Conservation (phyloP, 2,329 filamentous ascomycete genomes). For the Byssoonygena ceratinophila region DNA sequence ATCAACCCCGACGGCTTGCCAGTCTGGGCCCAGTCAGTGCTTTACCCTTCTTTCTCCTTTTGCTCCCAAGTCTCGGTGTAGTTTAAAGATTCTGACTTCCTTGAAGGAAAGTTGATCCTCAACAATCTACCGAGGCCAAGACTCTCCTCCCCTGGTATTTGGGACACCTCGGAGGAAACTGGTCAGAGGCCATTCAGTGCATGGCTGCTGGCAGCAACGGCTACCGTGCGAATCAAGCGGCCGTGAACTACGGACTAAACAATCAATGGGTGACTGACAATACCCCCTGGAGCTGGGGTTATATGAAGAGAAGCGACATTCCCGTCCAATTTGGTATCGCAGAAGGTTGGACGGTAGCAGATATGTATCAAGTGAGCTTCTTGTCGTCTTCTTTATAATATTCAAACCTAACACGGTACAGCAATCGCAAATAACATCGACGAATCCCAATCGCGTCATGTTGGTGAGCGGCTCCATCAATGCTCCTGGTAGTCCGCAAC, state of each 20-base stretch:
- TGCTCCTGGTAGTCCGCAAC: constrained; percentile 39
- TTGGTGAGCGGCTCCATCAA: constrained; percentile 45
- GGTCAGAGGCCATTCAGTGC: constrained; percentile 45
- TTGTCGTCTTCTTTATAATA: background rate
- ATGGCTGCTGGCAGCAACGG: constrained; percentile 44
- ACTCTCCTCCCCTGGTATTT: constrained; percentile 46
- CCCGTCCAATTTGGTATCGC: constrained; percentile 47
- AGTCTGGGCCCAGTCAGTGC: constrained; percentile 41
- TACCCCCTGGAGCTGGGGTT: constrained; percentile 45
- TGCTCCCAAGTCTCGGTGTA: background rate
- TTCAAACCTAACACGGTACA: constrained; percentile 12
- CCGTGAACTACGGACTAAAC: constrained; percentile 43
- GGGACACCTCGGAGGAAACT: constrained; percentile 45
- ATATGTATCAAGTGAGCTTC: constrained; percentile 44
- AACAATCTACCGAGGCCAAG: constrained; percentile 34
- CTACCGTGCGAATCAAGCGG: constrained; percentile 44
- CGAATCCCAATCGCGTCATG: constrained; percentile 44
- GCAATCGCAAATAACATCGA: constrained; percentile 44
- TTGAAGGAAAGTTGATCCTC: constrained; percentile 28
- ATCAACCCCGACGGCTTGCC: constrained; percentile 37
- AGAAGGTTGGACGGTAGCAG: constrained; percentile 45
- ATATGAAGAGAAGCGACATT: constrained; percentile 43
- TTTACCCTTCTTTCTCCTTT: background rate
- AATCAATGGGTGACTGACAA: constrained; percentile 47
- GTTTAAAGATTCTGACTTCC: background rate